Base-by-base conservation (phyloP, 2,329 filamentous ascomycete species). In the Hortaea werneckii region DNA sequence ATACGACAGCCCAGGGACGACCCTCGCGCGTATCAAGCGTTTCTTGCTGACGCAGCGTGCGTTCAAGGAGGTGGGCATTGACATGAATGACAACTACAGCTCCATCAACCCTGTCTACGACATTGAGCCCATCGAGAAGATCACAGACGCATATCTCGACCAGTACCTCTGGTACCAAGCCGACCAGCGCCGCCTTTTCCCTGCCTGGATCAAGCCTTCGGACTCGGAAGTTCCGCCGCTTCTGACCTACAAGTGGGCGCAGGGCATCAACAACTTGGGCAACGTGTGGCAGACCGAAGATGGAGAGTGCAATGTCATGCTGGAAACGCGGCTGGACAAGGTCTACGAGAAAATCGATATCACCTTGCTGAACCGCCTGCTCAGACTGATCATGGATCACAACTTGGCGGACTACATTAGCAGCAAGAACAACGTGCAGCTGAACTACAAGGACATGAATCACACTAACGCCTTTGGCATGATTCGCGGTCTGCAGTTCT, bases 1-100 rank as follows among this genome's bases (percentile, higher is more conserved):
- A 4, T 98, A 98, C 57, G 92, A 98, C 63, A 95, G 89, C 51
- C 92, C 94, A 2, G 92, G 92, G 49, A 98, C 92, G 1, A 96
- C 92, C 0, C 67, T 98, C 47, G 90, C 95, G 52, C 79, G 92
- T 48, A 98, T 98, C 71, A 98, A 98, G 75, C 85, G 92, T 41
- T 96, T 96, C 74, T 73, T 98, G 51, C 79, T 98, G 39, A 98
- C 94, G 0, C 92, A 98, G 64, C 81, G 92, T 65, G 92, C 94
- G 1, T 98, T 98, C 77, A 98, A 98, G 70, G 92, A 98, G 68
- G 92, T 98, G 40, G 92, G 90, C 45, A 98, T 98, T 55, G 92
- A 98, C 63, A 98, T 98, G 92, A 98, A 98, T 65, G 92, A 98
- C 70, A 98, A 98, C 62, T 98, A 98, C 71, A 96, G 82, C 73